Evolutionary conservation across 306 rosid species (phyloP), one percentile per base, ranked within the genome.

Genomic region (Begonia fuchsioides): DNA sequence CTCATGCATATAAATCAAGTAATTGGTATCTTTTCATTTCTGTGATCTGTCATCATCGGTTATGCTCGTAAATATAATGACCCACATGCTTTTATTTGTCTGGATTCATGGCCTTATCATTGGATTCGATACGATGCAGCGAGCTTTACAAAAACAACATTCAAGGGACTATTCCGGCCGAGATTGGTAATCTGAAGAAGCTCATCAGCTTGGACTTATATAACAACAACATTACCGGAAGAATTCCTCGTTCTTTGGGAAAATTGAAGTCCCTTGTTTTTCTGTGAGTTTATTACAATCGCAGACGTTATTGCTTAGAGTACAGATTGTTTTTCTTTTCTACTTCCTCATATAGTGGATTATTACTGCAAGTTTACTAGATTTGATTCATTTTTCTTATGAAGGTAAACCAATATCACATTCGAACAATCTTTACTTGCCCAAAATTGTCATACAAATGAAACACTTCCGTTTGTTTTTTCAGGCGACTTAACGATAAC

Each of bases 181-280:
- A 83, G 75, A 88, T 88, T 51, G 97, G 90, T 52, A 81, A 69
- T 66, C 61, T 88, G 67, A 78, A 76, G 73, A 78, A 75, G 70
- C 90, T 88, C 61, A 67, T 88, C 69, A 88, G 97, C 76, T 74
- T 88, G 83, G 95, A 84, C 69, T 60, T 88, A 69, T 88, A 88
- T 51, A 78, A 74, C 71, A 88, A 88, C 82, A 88, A 88, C 69
- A 72, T 88, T 38, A 72, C 93, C 1, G 95, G 97, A 58, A 63
- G 69, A 50, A 74, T 87, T 56, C 96, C 96, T 35, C 47, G 73
- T 32, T 73, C 88, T 11, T 58, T 87, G 67, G 97, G 86, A 63
- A 76, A 83, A 43, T 57, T 83, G 84, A 88, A 83, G 69, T 78
- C 76, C 65, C 97, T 88, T 9, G 86, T 84, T 67, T 88, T 88